Base-by-base conservation (phyloP, 345 rosid species). In the Lepidium africanum region DNA sequence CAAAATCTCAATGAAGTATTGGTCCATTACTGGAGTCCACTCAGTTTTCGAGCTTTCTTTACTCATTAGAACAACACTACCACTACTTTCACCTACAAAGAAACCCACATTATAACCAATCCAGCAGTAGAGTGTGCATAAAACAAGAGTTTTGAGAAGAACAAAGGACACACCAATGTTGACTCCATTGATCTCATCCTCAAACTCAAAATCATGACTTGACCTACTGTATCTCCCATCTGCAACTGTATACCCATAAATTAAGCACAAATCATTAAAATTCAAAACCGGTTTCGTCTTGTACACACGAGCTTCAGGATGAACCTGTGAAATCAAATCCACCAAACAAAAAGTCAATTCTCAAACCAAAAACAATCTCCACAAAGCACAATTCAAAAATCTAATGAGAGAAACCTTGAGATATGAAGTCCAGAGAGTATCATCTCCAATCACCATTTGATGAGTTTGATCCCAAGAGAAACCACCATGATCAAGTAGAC, bases 181-280 rank as follows among this genome's bases (percentile, higher is more conserved):
- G 27, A 77, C 70, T 50, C 85, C 84, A 46, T 78, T 82, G 56
- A 78, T 47, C 63, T 84, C 91, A 78, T 87, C 91, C 14, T 88
- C 93, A 73, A 85, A 74, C 77, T 87, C 90, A 40, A 79, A 4
- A 72, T 91, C 97, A 79, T 91, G 96, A 72, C 94, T 88, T 59
- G 97, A 91, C 62, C 81, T 80, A 60, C 97, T 91, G 68, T 91
- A 91, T 75, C 97, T 87, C 77, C 97, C 97, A 78, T 88, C 97
- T 0, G 97, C 97, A 64, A 78, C 79, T 1, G 87, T 77, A 79
- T 87, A 81, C 57, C 90, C 97, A 81, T 79, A 87, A 61, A 88
- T 83, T 58, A 82, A 71, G 73, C 97, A 87, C 82, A 91, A 63
- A 74, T 91, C 91, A 70, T 67, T 76, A 70, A 88, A 87, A 77